These are phyloP conservation scores for Heliosperma pusillum DNA, from an alignment of 148 eudicot genomes.

Conservation along the genomic window DNA sequence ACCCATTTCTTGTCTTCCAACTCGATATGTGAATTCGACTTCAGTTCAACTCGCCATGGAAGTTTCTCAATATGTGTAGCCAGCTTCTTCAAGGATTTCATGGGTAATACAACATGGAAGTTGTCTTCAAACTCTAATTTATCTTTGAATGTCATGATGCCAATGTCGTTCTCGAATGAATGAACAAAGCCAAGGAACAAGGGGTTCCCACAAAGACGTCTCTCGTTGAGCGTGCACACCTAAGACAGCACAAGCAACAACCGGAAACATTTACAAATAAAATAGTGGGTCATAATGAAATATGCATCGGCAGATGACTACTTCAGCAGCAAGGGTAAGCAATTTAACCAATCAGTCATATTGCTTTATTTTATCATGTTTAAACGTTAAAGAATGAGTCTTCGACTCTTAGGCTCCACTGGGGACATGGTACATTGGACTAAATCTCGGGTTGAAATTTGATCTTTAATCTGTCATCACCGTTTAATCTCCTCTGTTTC, in stretches of 20 bases:
- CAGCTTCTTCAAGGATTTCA: conserved; percentile 45
- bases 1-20: conserved; percentile 71
- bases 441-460: no score
- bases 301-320: no score
- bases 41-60: conserved; percentile 37
- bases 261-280: background rate
- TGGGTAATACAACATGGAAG: conserved; percentile 50
- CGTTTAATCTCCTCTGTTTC: background rate
- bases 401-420: no score
- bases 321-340: no score
- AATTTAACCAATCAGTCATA: background rate
- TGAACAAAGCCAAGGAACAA: conserved; percentile 51
- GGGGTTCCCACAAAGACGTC: conserved; percentile 28
- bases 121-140: conserved; percentile 35
- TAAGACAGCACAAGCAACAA: conserved; percentile 18
- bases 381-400: background rate
- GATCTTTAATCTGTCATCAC: no score
- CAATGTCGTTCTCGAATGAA: conserved; percentile 51
- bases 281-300: no score
- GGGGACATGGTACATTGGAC: no score
- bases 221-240: conserved; percentile 45
- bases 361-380: background rate
- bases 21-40: conserved; percentile 49
- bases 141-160: conserved; percentile 40
- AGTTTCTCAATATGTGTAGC: conserved; percentile 42